These are phyloP conservation scores for Torulaspora indica DNA, from an alignment of 805 yeast species.

Conservation along the genomic window DNA sequence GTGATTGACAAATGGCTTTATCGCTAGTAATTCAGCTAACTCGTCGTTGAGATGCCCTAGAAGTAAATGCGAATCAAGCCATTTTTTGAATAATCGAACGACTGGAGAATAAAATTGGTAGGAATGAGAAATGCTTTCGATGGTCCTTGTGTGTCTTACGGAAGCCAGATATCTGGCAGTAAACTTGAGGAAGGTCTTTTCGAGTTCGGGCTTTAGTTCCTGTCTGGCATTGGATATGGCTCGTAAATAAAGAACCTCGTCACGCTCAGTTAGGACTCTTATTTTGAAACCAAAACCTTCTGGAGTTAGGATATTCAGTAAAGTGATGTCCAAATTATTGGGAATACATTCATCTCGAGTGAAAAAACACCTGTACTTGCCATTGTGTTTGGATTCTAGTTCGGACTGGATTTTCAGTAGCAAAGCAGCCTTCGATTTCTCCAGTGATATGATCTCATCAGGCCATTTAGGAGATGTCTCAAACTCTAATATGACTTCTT, in stretches of 20 bases:
- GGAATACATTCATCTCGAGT: conserved; percentile 67
- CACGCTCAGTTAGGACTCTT: conserved; percentile 77
- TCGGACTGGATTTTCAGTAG: conserved; percentile 60
- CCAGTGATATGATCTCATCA: conserved; percentile 77
- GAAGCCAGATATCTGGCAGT: conserved; percentile 59
- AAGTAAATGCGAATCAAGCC: conserved; percentile 83
- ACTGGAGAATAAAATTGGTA: conserved; percentile 73
- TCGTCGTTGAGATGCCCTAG: conserved; percentile 71
- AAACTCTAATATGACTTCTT: conserved; percentile 76
- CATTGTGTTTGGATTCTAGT: conserved; percentile 43
- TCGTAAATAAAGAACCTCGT: conserved; percentile 65
- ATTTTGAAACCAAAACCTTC: conserved; percentile 85
- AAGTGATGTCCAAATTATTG: conserved; percentile 52
- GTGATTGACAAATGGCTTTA: conserved; percentile 81
- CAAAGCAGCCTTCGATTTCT: conserved; percentile 87
- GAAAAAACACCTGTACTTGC: conserved; percentile 53
- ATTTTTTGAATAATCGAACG: conserved; percentile 77
- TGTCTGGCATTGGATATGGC: conserved; percentile 64
- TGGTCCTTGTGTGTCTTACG: conserved; percentile 75
- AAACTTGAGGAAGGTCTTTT: conserved; percentile 59
- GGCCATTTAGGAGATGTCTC: conserved; percentile 96
- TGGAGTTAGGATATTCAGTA: conserved; percentile 68
- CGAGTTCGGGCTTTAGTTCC: conserved; percentile 53
- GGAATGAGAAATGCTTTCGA: conserved; percentile 64
- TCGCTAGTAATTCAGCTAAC: conserved; percentile 72